These are phyloP conservation scores for Macrolepiota albuminosa DNA, from an alignment of 768 basidiomycete species.

Conservation along the genomic window DNA sequence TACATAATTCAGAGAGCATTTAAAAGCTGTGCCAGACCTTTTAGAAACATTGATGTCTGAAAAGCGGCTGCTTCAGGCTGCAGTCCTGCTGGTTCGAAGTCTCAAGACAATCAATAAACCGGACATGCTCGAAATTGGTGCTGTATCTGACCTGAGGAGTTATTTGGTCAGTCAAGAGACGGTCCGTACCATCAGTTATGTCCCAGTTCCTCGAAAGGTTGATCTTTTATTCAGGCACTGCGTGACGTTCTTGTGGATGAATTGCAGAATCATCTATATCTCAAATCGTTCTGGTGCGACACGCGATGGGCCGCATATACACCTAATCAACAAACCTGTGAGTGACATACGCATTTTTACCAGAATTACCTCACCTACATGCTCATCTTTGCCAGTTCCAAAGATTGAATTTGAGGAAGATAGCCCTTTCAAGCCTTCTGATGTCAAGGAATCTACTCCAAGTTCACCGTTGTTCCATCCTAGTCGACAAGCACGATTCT, in stretches of 20 bases:
- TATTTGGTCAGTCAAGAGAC: conserved; percentile 86
- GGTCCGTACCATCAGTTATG: conserved; percentile 34
- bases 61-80: conserved; percentile 86
- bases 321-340: conserved; percentile 74
- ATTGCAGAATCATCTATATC: conserved; percentile 93
- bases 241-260: conserved; percentile 94
- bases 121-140: conserved; percentile 96
- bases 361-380: neutral
- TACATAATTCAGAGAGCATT: conserved; percentile 59
- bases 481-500: conserved; percentile 55
- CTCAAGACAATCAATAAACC: conserved; percentile 87
- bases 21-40: conserved; percentile 87
- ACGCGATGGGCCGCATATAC: conserved; percentile 84
- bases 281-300: conserved; percentile 96
- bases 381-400: conserved; percentile 43
- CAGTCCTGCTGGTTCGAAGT: conserved; percentile 80
- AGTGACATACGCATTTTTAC: conserved; percentile 23
- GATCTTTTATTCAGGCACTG: conserved; percentile 53
- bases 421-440: conserved; percentile 21
- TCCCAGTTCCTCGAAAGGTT: neutral
- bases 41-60: conserved; percentile 95
- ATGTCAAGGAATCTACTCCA: conserved; percentile 31
- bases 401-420: conserved; percentile 63
- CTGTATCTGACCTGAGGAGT: conserved; percentile 78
- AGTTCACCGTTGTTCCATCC: conserved; percentile 35